Evolutionary conservation across 768 basidiomycete species (phyloP), one percentile per base, ranked within the genome.

Genomic region (Rhodotorula paludigena): DNA sequence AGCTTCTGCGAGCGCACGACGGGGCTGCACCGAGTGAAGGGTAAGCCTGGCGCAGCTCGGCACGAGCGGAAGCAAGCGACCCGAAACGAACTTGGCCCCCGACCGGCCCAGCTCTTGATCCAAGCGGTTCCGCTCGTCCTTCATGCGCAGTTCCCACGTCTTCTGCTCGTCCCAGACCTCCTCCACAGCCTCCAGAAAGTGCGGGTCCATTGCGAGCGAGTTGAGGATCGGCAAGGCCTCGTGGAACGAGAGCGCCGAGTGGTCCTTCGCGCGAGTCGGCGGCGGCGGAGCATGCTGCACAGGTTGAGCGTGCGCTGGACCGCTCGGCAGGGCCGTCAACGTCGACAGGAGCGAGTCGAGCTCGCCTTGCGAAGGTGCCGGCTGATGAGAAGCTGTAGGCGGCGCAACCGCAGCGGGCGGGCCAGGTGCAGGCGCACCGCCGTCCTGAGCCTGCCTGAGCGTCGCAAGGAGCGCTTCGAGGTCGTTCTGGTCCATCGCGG

Each of bases 121-220:
- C 30, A 64, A 42, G 14, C 65, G 49, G 45, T 71, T 67, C 32
- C 66, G 45, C 49, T 71, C 70, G 59, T 71, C 70, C 66, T 61
- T 67, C 57, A 60, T 56, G n/a, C 53, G 21, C 21, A 71, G 53
- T 32, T 71, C 69, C 53, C 41, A 60, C 23, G 59, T 66, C 58
- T 59, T 60, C 58, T 71, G 69, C 35, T 66, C 61, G 18, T 59
- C 57, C 64, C 61, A 58, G 16, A 67, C 20, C 16, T 7, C 36
- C 35, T 63, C 59, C 15, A 71, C 39, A 7, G 18, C 14, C 33
- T 67, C 65, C 18, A 71, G 47, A n/a, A 60, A 71, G 5, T 4
- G 5, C 0, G 20, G 6, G 36, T 60, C 58, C 5, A 23, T 10
- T 3, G 62, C 62, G 57, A 67, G 65, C 5, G 54, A 36, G 21